phyloP scores from a whole-genome alignment of 1,139 yeast species.

The Scheffersomyces segobiensis region DNA sequence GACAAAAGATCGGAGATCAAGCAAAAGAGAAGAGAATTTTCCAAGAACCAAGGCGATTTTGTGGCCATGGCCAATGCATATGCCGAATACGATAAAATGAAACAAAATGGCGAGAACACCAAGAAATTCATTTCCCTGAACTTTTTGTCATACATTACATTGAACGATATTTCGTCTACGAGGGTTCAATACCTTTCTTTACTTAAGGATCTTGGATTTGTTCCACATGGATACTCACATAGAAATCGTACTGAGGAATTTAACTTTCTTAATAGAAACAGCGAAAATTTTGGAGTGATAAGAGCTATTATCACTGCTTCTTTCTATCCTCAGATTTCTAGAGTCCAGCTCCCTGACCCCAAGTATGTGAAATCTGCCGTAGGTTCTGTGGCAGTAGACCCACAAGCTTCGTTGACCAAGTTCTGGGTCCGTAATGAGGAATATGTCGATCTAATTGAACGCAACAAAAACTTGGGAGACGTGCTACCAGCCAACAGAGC shows the following conservation, averaged over 20 bases:
- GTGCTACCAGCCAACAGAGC: conserved; percentile 62
- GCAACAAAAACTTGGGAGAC: conserved; percentile 10
- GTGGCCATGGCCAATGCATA: conserved; percentile 63
- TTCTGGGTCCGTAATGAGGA: conserved; percentile 68
- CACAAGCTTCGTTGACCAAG: conserved; percentile 73
- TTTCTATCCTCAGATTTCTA: conserved; percentile 77
- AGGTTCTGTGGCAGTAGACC: conserved; percentile 83
- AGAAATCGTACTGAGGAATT: conserved; percentile 12
- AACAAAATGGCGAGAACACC: conserved; percentile 21
- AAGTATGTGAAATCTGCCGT: conserved; percentile 67
- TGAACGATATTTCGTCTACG: conserved; percentile 73
- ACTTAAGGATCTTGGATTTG: conserved; percentile 74
- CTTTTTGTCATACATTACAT: conserved; percentile 59
- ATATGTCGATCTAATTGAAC: conserved; percentile 8
- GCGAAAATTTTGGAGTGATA: conserved; percentile 49
- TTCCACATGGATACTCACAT: conserved; percentile 49
- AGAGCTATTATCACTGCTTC: conserved; percentile 77
- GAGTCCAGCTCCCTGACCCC: conserved; percentile 80
- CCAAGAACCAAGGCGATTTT: conserved; percentile 65
- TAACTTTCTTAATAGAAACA: conserved; percentile 47
- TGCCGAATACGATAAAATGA: conserved; percentile 47
- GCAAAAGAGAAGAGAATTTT: conserved; percentile 40
- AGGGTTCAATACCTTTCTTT: conserved; percentile 66
- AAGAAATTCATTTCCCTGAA: conserved; percentile 62
- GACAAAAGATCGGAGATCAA: conserved; percentile 70